Evolutionary conservation across 495 filamentous ascomycete species (phyloP), one percentile per base, ranked within the genome.

Genomic region (Aspergillus coremiiformis): DNA sequence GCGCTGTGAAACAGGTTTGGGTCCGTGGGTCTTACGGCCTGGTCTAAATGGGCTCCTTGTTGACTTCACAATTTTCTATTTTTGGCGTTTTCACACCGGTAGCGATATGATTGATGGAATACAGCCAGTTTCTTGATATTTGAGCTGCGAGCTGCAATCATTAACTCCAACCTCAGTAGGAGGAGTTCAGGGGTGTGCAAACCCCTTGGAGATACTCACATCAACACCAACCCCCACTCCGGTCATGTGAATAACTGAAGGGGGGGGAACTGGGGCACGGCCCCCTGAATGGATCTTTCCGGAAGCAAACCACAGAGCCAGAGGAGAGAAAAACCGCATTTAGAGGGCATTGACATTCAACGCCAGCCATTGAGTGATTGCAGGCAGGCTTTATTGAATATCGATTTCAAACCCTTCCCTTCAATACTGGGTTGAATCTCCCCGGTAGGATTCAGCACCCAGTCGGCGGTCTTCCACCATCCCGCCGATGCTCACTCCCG

Each of bases 21-120:
- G 12, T 11, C 37, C 37, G 17, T 19, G 10, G 37, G 17, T 39
- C 3, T 35, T 52, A 44, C 57, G 57, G 59, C 53, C 53, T 42
- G 58, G 61, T 46, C 29, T 51, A 27, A 21, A 51, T 59, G 57
- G 46, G 32, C 53, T 54, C 55, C 42, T 52, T 53, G 39, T 56
- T 48, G 41, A 50, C 33, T 54, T 55, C 52, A 51, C 24, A 21
- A 51, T 51, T 59, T 39, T 58, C 19, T 60, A 46, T 55, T 51
- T 22, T 41, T 37, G 32, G 47, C 44, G 26, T 59, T 21, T 56
- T 47, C 47, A 44, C 57, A 50, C 53, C 49, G 58, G 23, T 61
- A 55, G 42, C 41, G 42, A 39, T 22, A 47, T 6, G 50, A 52
- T 41, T 9, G 39, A 35, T 45, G 39, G 35, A 51, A 53, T 57